Conservation (phyloP, 306 rosid species). For the Ammopiptanthus mongolicus region DNA sequence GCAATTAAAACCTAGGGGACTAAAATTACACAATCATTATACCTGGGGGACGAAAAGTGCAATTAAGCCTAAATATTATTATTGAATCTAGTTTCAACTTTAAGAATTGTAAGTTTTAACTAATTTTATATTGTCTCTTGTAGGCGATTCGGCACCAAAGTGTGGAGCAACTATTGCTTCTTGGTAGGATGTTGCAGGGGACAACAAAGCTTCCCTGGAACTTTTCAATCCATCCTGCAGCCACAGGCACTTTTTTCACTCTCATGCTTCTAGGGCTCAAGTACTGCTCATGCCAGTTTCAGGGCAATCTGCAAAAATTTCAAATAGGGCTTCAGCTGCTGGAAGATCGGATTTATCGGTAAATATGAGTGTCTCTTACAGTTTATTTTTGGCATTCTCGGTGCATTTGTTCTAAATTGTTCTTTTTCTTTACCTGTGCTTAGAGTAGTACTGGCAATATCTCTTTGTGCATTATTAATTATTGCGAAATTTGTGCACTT, state of each 20-base stretch:
- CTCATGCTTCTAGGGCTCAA: conserved; percentile 96
- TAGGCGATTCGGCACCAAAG: conserved; percentile 93
- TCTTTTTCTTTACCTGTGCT: background rate
- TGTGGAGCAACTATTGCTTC: conserved; percentile 94
- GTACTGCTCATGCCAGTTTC: conserved; percentile 92
- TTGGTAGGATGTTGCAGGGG: conserved; percentile 96
- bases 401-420: background rate
- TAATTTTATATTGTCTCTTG: conserved; percentile 16
- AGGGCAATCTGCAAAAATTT: conserved; percentile 79
- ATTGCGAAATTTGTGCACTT: conserved; percentile 2
- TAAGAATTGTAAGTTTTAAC: background rate
- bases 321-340: conserved; percentile 84
- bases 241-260: conserved; percentile 91
- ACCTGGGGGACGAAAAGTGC: too few relatives aligned
- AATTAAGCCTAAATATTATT: background rate
- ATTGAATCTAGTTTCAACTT: conserved; percentile 18
- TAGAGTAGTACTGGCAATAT: background rate
- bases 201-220: conserved; percentile 83
- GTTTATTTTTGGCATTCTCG: conserved; percentile 23
- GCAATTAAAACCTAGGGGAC: too few relatives aligned
- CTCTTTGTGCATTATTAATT: conserved; percentile 7
- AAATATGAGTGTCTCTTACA: conserved; percentile 20
- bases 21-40: too few relatives aligned
- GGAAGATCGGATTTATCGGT: conserved; percentile 92
- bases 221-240: conserved; percentile 95